These are phyloP conservation scores for Hordeum marinum DNA, from an alignment of 176 grass and related monocot species.

Conservation along the genomic window DNA sequence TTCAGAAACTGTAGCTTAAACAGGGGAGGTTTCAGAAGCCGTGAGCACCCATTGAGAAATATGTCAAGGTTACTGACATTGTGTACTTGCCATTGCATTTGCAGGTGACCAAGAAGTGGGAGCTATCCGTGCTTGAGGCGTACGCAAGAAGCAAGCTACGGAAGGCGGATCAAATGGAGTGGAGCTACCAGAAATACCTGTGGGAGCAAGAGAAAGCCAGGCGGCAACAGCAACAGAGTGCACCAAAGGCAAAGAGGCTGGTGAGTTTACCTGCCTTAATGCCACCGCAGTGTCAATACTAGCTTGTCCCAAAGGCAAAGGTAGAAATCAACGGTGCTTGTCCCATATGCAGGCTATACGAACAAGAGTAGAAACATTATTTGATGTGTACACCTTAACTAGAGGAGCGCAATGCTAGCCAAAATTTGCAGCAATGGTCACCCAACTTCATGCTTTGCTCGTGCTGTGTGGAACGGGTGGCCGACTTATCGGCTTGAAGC, in stretches of 20 bases:
- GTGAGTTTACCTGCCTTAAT: neutral
- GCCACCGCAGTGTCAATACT: neutral
- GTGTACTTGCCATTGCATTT: too few relatives aligned
- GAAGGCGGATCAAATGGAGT: too few relatives aligned
- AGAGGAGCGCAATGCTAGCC: neutral
- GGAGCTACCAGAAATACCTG: neutral
- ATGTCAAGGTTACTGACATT: too few relatives aligned
- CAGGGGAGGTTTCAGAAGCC: too few relatives aligned
- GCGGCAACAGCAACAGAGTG: neutral
- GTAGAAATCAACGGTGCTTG: neutral
- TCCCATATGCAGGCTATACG: neutral
- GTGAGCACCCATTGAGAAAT: too few relatives aligned
- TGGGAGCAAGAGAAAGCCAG: neutral
- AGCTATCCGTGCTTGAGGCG: too few relatives aligned
- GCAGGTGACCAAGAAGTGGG: too few relatives aligned
- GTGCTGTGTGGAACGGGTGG: neutral
- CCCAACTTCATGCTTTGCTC: neutral
- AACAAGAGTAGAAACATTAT: neutral
- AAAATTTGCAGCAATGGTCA: neutral
- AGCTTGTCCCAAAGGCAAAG: neutral
- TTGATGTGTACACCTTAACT: neutral
- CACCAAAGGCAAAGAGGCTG: neutral
- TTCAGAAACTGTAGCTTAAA: too few relatives aligned
- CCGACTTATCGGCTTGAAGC: neutral
- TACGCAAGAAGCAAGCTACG: too few relatives aligned